Evolutionary conservation across 2,329 filamentous ascomycete genomes (phyloP).

Genomic region (Chaetothyriales sp.): DNA sequence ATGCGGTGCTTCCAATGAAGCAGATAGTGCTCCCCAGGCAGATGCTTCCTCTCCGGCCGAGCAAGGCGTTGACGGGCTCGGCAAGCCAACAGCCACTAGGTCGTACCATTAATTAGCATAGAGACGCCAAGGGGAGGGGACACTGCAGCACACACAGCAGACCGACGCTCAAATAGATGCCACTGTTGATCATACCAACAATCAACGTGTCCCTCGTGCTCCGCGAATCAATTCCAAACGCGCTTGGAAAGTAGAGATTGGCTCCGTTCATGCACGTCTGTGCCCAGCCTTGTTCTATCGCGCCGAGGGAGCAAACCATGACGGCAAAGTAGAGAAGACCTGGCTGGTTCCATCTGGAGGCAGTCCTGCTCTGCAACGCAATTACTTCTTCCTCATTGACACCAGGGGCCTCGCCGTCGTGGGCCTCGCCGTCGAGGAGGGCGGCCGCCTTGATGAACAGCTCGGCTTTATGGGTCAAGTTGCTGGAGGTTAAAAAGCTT

Average conservation of each 20-base stretch:
- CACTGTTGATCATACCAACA: conserved; percentile 49
- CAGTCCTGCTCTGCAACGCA: conserved; percentile 29
- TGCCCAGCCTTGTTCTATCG: conserved; percentile 39
- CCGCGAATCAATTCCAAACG: conserved; percentile 30
- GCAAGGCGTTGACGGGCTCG: conserved; percentile 53
- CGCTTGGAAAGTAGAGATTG: conserved; percentile 36
- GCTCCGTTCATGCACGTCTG: conserved; percentile 39
- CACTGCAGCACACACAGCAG: conserved; percentile 26
- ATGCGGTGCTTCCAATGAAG: conserved; percentile 29
- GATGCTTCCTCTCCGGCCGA: conserved; percentile 56
- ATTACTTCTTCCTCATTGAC: conserved; percentile 28
- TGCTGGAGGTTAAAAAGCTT: conserved; percentile 4
- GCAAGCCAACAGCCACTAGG: conserved; percentile 48
- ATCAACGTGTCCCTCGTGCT: conserved; percentile 38
- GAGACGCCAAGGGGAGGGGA: conserved; percentile 11
- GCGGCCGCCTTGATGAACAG: conserved; percentile 7
- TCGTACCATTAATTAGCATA: conserved; percentile 2
- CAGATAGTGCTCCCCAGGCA: conserved; percentile 48
- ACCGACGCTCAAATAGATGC: conserved; percentile 38
- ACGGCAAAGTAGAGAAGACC: conserved; percentile 35
- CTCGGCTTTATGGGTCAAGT: conserved; percentile 3
- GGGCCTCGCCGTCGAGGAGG: conserved; percentile 5
- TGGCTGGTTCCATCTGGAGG: conserved; percentile 37
- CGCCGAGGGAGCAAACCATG: conserved; percentile 36
- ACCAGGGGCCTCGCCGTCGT: conserved; percentile 10